Evolutionary conservation across 2,329 filamentous ascomycete genomes (phyloP), one percentile per base, ranked within the genome.

Genomic region (Aspergillus sp.): DNA sequence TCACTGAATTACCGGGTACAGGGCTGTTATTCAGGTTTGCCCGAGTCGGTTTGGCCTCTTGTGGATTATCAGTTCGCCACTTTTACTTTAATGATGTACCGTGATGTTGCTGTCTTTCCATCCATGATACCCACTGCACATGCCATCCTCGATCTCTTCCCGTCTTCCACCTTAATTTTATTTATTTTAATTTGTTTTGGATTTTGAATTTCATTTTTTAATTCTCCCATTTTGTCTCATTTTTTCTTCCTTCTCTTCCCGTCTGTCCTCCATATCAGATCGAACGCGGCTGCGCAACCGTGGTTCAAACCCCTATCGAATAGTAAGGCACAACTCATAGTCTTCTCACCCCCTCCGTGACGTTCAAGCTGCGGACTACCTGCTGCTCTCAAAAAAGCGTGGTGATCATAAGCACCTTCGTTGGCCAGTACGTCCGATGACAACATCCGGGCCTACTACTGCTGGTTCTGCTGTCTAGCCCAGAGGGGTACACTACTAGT

Each of bases 61-160:
- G 49, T 55, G 61, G 45, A 54, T 43, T 54, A 30, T 45, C 41
- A 41, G 30, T 25, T 63, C 45, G 63, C 63, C 61, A 65, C 61
- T 57, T 53, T 61, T 49, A 45, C 52, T 62, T 51, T 48, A 38
- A 28, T 54, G 61, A 36, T 36, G 32, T 36, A 36, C 32, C 48
- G 57, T 57, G 47, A 41, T 56, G 38, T 39, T 59, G 38, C 39
- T 52, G 54, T 51, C 52, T 61, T 63, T 48, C 38, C 30, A 53
- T 30, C 28, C 28, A 30, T 30, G 28, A 30, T 50, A 28, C 47
- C 51, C 36, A 50, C 47, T 30, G 47, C 25, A 28, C 25, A 50
- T 50, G 25, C 47, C 47, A 30, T 30, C n/a, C 47, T 25, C 32
- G 56, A 57, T 59, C 50, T 48, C 41, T 57, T 54, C 39, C 41